Percentiles rank a stretch among this genome's conserved stretches.
phyloP scores from a whole-genome alignment of 2,329 filamentous ascomycete genomes.

The Elsinoe ampelina region DNA sequence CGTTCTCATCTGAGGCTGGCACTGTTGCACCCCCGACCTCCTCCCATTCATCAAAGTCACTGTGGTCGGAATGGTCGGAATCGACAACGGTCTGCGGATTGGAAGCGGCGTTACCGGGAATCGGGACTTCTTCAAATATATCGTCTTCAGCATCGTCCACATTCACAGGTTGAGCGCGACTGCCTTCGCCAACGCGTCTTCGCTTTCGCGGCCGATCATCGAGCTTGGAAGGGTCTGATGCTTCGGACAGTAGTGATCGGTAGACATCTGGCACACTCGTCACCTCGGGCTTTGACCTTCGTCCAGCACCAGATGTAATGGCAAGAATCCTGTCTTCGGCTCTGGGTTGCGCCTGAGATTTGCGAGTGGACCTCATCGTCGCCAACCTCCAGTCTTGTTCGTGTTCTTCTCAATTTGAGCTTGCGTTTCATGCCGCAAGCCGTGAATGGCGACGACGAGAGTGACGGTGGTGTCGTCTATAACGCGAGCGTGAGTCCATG shows the following conservation, averaged over 20 bases:
- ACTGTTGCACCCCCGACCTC: slow-evolving; percentile 41
- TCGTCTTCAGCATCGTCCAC: slow-evolving; percentile 3
- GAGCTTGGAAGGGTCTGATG: slow-evolving; percentile 8
- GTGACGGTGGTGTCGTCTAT: not conserved
- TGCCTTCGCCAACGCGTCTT: slow-evolving; percentile 10
- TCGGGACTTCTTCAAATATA: not conserved
- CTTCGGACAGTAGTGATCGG: slow-evolving; percentile 15
- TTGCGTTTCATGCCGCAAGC: not conserved
- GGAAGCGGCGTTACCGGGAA: not conserved
- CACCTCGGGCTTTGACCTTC: not conserved
- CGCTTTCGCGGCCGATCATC: slow-evolving; percentile 14
- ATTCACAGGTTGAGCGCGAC: not conserved
- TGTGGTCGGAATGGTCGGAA: slow-evolving; percentile 45
- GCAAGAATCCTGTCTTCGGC: slow-evolving; percentile 15
- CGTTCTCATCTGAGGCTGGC: slow-evolving; percentile 17
- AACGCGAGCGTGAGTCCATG: too few species aligned
- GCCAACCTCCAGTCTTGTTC: not conserved
- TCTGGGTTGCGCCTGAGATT: slow-evolving; percentile 13
- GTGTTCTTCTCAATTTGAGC: not conserved
- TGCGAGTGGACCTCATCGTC: slow-evolving; percentile 1
- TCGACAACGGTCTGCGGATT: slow-evolving; percentile 15
- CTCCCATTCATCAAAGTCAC: slow-evolving; percentile 53
- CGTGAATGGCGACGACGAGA: too few species aligned
- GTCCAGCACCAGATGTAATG: slow-evolving; percentile 13
- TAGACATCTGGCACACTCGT: slow-evolving; percentile 14